These are phyloP conservation scores for Wickerhamiella bombiphila DNA, from an alignment of 805 yeast species.

Conservation along the genomic window DNA sequence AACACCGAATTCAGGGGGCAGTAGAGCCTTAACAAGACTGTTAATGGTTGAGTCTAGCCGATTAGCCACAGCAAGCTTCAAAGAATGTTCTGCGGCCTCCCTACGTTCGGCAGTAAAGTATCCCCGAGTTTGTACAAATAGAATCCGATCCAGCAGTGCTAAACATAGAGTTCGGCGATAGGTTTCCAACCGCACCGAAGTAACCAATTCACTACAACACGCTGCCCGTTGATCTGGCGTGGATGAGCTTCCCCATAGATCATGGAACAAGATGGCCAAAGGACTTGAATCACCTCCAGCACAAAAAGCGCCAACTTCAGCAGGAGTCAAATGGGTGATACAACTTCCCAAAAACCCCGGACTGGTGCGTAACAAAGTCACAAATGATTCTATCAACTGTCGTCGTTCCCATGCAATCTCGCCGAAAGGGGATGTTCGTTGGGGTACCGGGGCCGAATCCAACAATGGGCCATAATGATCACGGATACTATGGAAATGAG, in stretches of 20 bases:
- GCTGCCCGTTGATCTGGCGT: constrained; percentile 14
- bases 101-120: too few relatives aligned
- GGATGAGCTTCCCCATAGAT: constrained; percentile 20
- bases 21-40: not conserved
- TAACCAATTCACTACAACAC: constrained; percentile 18
- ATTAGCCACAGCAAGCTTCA: not conserved
- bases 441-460: constrained; percentile 10
- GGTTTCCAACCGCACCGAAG: not conserved
- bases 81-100: not conserved
- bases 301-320: constrained; percentile 15
- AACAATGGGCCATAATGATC: constrained; percentile 13
- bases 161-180: not conserved
- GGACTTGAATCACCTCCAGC: constrained; percentile 18
- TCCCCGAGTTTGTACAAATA: too few relatives aligned
- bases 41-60: not conserved
- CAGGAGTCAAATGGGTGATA: constrained; percentile 13
- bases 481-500: constrained; percentile 14
- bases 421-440: constrained; percentile 4
- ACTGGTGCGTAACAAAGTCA: constrained; percentile 23
- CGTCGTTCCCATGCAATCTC: constrained; percentile 19
- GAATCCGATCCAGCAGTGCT: constrained; percentile 3
- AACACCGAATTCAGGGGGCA: not conserved
- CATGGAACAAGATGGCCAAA: constrained; percentile 21
- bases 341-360: constrained; percentile 24
- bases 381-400: constrained; percentile 21